Percentiles rank a stretch among this genome's conserved stretches.
Evolutionary conservation across 2,329 filamentous ascomycete species (phyloP).

Genomic region (Annulohypoxylon truncatum): DNA sequence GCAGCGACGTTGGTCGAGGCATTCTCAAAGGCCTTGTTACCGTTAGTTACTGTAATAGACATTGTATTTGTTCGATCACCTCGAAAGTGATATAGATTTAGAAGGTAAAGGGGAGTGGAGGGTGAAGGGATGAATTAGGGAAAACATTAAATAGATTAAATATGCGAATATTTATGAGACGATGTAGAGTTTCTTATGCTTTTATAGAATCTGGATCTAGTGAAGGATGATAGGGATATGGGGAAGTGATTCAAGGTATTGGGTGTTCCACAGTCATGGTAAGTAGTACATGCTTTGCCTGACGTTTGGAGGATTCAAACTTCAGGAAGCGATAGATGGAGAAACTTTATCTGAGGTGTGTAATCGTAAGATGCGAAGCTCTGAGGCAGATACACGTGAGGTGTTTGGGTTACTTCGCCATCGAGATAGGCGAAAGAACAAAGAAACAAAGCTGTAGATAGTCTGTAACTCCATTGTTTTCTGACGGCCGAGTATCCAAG

Average conservation of each 20-base stretch:
- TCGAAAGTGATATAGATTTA: neutral
- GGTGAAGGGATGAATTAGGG: neutral
- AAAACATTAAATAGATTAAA: neutral
- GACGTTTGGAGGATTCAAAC: conserved; percentile 3
- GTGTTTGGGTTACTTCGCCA: conserved; percentile 2
- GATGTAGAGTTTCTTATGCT: neutral
- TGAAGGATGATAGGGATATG: neutral
- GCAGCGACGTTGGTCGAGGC: conserved; percentile 97
- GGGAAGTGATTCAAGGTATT: conserved; percentile 9
- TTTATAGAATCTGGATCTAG: neutral
- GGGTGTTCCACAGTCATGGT: neutral
- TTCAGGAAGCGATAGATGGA: neutral
- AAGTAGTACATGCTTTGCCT: neutral
- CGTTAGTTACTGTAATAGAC: conserved; percentile 49
- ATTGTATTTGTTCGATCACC: conserved; percentile 11
- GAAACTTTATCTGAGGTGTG: conserved; percentile 15
- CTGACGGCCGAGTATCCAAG: neutral
- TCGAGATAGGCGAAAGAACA: conserved; percentile 5
- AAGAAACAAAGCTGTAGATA: neutral
- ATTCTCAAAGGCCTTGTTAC: conserved; percentile 94
- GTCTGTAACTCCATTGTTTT: neutral
- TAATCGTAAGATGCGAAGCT: conserved; percentile 19
- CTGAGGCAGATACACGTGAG: conserved; percentile 19
- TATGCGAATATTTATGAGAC: neutral
- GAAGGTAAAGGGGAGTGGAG: neutral